A percentile compares a stretch with the other conserved stretches of the same genome.
phyloP scores from a whole-genome alignment of 2,329 filamentous ascomycete species.

The Diaporthe sp. region DNA sequence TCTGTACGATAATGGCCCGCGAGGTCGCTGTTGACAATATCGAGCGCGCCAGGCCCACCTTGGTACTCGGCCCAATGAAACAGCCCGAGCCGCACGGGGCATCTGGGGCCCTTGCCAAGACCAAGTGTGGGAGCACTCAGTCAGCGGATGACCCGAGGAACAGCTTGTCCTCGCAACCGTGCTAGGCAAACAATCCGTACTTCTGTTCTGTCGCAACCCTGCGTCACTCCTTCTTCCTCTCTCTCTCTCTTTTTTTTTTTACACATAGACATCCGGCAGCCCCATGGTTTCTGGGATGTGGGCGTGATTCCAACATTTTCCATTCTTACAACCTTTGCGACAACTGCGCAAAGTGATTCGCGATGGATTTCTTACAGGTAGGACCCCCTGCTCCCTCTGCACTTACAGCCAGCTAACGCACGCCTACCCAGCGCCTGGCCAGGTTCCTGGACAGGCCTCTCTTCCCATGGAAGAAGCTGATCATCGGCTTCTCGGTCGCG shows the following conservation, averaged over 20 bases:
- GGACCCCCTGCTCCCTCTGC: slow-evolving; percentile 31
- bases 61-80: slow-evolving; percentile 13
- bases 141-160: slow-evolving; percentile 35
- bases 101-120: slow-evolving; percentile 32
- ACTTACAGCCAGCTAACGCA: slow-evolving; percentile 43
- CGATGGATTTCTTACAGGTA: slow-evolving; percentile 54
- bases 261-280: slow-evolving; percentile 1
- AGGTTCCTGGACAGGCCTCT: slow-evolving; percentile 89
- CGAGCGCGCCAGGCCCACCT: not conserved
- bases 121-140: slow-evolving; percentile 15
- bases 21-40: not conserved
- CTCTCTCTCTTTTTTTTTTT: not conserved
- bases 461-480: slow-evolving; percentile 98
- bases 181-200: slow-evolving; percentile 3
- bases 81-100: slow-evolving; percentile 22
- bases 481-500: slow-evolving; percentile 92
- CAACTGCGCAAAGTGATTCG: slow-evolving; percentile 36
- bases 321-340: slow-evolving; percentile 37
- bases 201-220: slow-evolving; percentile 20
- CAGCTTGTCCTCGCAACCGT: slow-evolving; percentile 39
- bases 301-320: slow-evolving; percentile 28
- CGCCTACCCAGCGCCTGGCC: slow-evolving; percentile 74
- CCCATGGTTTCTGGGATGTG: slow-evolving; percentile 30
- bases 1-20: not conserved
- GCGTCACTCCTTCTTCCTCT: slow-evolving; percentile 25